Evolutionary conservation across 495 filamentous ascomycete species (phyloP), one percentile per base, ranked within the genome.

Genomic region (Penicillium coffeae): DNA sequence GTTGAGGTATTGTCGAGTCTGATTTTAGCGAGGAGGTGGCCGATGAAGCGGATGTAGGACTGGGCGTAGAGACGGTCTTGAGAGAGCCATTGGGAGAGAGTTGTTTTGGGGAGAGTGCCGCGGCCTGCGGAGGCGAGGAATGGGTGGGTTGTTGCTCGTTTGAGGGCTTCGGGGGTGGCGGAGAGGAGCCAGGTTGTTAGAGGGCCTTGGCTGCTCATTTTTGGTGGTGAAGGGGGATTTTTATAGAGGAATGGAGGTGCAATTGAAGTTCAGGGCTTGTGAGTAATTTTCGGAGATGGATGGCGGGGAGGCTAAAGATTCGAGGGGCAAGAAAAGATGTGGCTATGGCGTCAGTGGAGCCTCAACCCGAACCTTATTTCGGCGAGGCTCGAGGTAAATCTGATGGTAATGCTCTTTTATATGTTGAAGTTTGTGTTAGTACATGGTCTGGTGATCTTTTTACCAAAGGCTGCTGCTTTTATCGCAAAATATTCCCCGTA

Each of bases 41-140:
- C 85, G 25, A 84, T 80, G 57, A 86, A 87, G 32, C 82, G 72
- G 60, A 88, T 72, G 61, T 86, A 88, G 41, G 80, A 79, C 51
- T 88, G 85, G 16, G 84, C 81, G 67, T 90, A 89, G 43, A 89
- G 75, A 8, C 83, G 70, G 69, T 91, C 87, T 66, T 89, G 85
- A 18, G 83, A 76, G 34, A 91, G 78, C 86, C 86, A 91, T 63
- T 78, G 72, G 30, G 78, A 75, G 10, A 90, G 76, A 0, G 69
- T 60, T 1, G 66, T 53, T 37, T 79, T 77, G 16, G 77, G 63
- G 25, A 90, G 71, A 3, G 70, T 76, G 46, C 86, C 86, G 42
- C 72, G 65, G 20, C 85, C 85, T 20, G 85, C 86, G 44, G 78
- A 72, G 19, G 73, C 70, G 45, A 91, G 81, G 71, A 91, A 91